A percentile compares a stretch with the other conserved stretches of the same genome.
These are phyloP conservation scores for Aquilaria malaccensis DNA, from an alignment of 345 rosid genomes.

Conservation along the genomic window DNA sequence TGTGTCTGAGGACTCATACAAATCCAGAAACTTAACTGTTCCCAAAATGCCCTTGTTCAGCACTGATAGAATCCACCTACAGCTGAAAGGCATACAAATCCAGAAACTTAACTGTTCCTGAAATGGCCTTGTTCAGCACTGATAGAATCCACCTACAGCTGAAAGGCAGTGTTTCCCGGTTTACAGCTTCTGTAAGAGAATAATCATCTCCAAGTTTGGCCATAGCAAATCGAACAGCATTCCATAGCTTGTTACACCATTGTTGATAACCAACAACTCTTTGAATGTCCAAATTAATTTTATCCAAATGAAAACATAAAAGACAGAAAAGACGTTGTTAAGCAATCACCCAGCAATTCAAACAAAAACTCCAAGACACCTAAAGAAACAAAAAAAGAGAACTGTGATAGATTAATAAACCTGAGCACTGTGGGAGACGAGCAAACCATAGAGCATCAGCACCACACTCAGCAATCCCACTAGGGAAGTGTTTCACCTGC, in stretches of 20 bases:
- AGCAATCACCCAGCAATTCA: not conserved
- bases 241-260: conserved; percentile 98
- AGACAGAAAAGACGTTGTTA: not conserved
- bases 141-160: conserved; percentile 93
- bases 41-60: conserved; percentile 62
- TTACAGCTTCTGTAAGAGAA: conserved; percentile 38
- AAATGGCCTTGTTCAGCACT: conserved; percentile 62
- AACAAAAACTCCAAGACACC: conserved; percentile 2
- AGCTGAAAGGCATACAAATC: conserved; percentile 57
- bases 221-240: conserved; percentile 95
- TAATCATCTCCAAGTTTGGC: conserved; percentile 72
- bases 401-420: conserved; percentile 23
- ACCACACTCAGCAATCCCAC: conserved; percentile 88
- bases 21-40: conserved; percentile 48
- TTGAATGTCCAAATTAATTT: conserved; percentile 89
- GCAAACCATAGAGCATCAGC: conserved; percentile 95
- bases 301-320: conserved; percentile 65
- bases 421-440: conserved; percentile 84
- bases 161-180: conserved; percentile 52
- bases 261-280: conserved; percentile 98
- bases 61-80: conserved; percentile 86
- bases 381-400: no score
- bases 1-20: conserved; percentile 79
- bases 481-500: conserved; percentile 65
- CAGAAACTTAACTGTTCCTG: conserved; percentile 48